Conservation (phyloP, 2,329 filamentous ascomycete genomes). For the Capronia epimyces region DNA sequence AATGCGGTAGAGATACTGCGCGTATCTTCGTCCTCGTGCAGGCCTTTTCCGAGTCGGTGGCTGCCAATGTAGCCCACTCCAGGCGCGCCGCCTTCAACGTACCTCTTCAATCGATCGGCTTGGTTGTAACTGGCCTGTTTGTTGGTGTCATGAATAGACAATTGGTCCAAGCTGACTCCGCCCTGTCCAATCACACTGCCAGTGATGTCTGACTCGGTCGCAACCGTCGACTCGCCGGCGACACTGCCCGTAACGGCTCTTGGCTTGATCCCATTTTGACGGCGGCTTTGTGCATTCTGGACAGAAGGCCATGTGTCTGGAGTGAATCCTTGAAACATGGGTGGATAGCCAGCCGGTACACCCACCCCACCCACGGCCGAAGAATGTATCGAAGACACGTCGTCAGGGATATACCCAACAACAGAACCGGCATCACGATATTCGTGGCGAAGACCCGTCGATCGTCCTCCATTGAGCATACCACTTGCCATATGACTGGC, state of each 20-base stretch:
- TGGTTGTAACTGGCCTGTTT: slow-evolving; percentile 71
- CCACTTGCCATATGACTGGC: slow-evolving; percentile 55
- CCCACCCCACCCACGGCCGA: slow-evolving; percentile 81
- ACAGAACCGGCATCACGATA: slow-evolving; percentile 74
- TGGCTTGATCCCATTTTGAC: slow-evolving; percentile 59
- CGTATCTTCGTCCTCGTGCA: slow-evolving; percentile 76
- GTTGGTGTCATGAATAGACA: slow-evolving; percentile 66
- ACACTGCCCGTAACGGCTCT: slow-evolving; percentile 69
- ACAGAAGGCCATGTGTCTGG: slow-evolving; percentile 82
- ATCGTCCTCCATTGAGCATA: slow-evolving; percentile 48
- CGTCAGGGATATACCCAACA: slow-evolving; percentile 91
- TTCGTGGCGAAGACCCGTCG: slow-evolving; percentile 42
- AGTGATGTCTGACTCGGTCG: slow-evolving; percentile 81
- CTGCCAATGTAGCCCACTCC: slow-evolving; percentile 61
- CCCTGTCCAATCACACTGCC: slow-evolving; percentile 75
- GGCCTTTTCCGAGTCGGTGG: slow-evolving; percentile 45
- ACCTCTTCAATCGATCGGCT: slow-evolving; percentile 87
- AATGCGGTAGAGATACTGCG: slow-evolving; percentile 96
- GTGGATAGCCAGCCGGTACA: slow-evolving; percentile 77
- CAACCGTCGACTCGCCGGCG: slow-evolving; percentile 86
- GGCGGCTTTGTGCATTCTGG: slow-evolving; percentile 56
- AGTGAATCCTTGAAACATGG: slow-evolving; percentile 91
- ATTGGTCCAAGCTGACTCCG: slow-evolving; percentile 70
- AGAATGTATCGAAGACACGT: slow-evolving; percentile 92
- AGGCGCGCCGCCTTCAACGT: slow-evolving; percentile 78